Conservation (phyloP, 2,329 filamentous ascomycete species). For the Thielaviopsis populi region DNA sequence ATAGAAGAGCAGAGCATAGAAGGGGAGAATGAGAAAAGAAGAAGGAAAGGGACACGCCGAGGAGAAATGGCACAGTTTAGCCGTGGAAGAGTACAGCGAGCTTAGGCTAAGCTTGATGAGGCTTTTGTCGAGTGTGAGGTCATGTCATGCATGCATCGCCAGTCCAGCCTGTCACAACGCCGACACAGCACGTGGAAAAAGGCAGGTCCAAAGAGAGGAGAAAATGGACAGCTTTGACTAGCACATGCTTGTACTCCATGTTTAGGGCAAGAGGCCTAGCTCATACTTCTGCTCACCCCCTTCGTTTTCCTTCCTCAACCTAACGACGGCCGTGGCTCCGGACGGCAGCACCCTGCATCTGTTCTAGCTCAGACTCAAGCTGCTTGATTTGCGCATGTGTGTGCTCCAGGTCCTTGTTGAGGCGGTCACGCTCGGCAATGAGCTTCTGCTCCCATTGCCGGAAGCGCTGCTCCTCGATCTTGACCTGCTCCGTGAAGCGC, state of each 20-base stretch:
- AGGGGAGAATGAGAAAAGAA: not conserved
- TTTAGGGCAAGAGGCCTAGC: no score
- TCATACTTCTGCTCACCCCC: no score
- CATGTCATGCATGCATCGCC: no score
- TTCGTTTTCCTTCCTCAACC: conserved; percentile 17
- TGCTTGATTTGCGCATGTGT: conserved; percentile 91
- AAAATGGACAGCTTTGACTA: not conserved
- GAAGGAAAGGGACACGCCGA: conserved; percentile 3
- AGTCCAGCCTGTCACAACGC: no score
- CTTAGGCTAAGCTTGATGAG: no score
- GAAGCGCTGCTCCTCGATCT: conserved; percentile 99
- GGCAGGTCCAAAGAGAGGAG: conserved; percentile 2
- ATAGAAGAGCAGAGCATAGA: not conserved
- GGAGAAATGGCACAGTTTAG: conserved; percentile 7
- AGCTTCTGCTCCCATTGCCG: conserved; percentile 99
- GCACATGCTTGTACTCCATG: no score
- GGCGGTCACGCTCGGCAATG: conserved; percentile 91
- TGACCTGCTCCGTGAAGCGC: conserved; percentile 99
- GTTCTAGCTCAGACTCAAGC: conserved; percentile 81
- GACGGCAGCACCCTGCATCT: conserved; percentile 78
- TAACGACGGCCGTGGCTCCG: conserved; percentile 90
- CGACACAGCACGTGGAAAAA: not conserved
- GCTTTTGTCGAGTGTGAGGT: no score
- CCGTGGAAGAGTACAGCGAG: conserved; percentile 6
- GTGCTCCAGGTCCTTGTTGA: conserved; percentile 99